These are phyloP conservation scores for Crithidia brevicula DNA, from an alignment of 208 protist species.

Conservation along the genomic window DNA sequence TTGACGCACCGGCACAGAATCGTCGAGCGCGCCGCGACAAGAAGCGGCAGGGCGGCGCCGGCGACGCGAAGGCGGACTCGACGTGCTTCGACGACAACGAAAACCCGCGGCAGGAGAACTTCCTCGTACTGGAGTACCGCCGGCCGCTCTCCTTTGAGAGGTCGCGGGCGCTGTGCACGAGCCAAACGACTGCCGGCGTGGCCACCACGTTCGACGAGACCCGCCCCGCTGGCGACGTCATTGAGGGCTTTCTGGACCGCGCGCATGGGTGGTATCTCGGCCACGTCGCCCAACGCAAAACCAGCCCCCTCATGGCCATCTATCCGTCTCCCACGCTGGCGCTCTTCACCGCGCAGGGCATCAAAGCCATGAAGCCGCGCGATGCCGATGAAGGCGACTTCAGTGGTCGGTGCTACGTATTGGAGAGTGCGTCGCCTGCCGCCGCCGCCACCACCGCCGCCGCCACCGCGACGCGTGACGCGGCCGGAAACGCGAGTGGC, in stretches of 20 bases:
- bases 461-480: background rate
- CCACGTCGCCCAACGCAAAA: conserved; percentile 20
- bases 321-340: conserved; percentile 34
- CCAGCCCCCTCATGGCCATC: conserved; percentile 44
- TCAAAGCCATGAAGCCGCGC: background rate
- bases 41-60: too few species aligned
- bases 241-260: conserved; percentile 55
- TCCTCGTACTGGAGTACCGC: conserved; percentile 42
- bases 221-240: conserved; percentile 31
- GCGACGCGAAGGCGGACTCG: conserved; percentile 27
- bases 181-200: conserved; percentile 1
- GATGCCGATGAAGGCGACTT: conserved; percentile 7
- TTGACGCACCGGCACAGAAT: conserved; percentile 6
- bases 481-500: background rate
- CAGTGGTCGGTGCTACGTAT: conserved; percentile 19
- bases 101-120: conserved; percentile 9
- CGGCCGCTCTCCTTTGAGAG: conserved; percentile 23
- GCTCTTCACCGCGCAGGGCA: conserved; percentile 3
- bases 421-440: conserved; percentile 11
- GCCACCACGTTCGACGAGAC: conserved; percentile 2
- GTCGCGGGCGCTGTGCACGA: conserved; percentile 18
- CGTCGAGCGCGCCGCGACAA: background rate
- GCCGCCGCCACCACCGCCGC: background rate
- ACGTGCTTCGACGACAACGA: conserved; percentile 11
- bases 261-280: conserved; percentile 59